These are phyloP conservation scores for Leccinum subgranulosum DNA, from an alignment of 768 basidiomycete species.

Conservation along the genomic window DNA sequence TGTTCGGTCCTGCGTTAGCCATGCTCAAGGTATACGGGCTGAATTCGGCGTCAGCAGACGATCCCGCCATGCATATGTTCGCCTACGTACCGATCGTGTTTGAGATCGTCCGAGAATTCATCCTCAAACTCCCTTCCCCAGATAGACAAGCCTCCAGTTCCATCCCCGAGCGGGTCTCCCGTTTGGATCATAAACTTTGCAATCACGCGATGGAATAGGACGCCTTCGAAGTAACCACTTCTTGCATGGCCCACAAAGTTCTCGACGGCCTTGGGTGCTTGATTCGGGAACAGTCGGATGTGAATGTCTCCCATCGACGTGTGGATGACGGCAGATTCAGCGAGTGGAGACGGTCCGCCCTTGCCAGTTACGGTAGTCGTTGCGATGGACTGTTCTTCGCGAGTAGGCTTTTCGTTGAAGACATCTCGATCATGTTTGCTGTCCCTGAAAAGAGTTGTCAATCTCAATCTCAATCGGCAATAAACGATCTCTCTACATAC, in stretches of 20 bases:
- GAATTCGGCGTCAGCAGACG: constrained; percentile 5
- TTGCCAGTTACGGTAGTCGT: constrained; percentile 48
- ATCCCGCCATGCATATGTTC: neutral
- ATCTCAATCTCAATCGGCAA: neutral
- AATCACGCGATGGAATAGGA: constrained; percentile 97
- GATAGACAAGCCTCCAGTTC: constrained; percentile 86
- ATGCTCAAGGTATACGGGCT: constrained; percentile 96
- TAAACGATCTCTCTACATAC: constrained; percentile 44
- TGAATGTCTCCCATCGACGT: constrained; percentile 95
- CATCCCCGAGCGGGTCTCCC: constrained; percentile 92
- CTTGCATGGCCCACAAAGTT: constrained; percentile 94
- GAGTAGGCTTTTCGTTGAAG: constrained; percentile 96
- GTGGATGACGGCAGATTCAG: constrained; percentile 85
- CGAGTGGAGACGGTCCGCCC: constrained; percentile 65
- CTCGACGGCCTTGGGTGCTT: constrained; percentile 94
- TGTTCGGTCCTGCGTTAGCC: constrained; percentile 87
- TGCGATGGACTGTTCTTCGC: constrained; percentile 91
- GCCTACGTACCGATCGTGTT: constrained; percentile 75
- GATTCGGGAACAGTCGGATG: constrained; percentile 82
- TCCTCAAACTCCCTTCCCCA: constrained; percentile 93
- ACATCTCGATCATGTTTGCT: constrained; percentile 91
- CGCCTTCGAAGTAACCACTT: constrained; percentile 86
- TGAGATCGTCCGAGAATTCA: constrained; percentile 85
- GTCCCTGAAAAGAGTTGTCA: constrained; percentile 48
- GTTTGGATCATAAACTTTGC: constrained; percentile 99